These are phyloP conservation scores for Tolypocladium album DNA, from an alignment of 2,329 filamentous ascomycete genomes.

Conservation along the genomic window DNA sequence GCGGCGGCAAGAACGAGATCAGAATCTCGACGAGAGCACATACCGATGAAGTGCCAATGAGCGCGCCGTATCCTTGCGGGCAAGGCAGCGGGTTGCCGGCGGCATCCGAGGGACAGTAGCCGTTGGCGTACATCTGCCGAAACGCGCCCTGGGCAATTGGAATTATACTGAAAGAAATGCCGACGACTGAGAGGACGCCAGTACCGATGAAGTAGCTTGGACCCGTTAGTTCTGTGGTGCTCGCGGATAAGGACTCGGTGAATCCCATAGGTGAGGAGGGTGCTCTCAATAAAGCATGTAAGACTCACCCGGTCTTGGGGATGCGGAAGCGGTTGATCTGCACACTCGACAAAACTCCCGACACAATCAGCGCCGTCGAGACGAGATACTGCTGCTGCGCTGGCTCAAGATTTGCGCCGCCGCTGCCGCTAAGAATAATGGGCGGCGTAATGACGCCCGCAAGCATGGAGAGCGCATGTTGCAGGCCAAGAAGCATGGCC, in stretches of 20 bases:
- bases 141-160: slow-evolving; percentile 52
- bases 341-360: slow-evolving; percentile 60
- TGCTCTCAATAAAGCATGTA: background rate
- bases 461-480: slow-evolving; percentile 70
- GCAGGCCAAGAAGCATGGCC: slow-evolving; percentile 64
- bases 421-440: slow-evolving; percentile 53
- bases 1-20: slow-evolving; percentile 65
- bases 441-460: slow-evolving; percentile 69
- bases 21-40: slow-evolving; percentile 60
- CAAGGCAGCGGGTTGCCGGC: slow-evolving; percentile 61
- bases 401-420: slow-evolving; percentile 50
- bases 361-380: slow-evolving; percentile 68
- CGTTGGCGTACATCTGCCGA: slow-evolving; percentile 66
- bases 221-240: background rate
- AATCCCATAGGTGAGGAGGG: background rate
- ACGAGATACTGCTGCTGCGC: slow-evolving; percentile 65
- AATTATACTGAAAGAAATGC: slow-evolving; percentile 30
- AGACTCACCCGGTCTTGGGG: slow-evolving; percentile 45
- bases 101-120: slow-evolving; percentile 49
- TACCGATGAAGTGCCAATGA: slow-evolving; percentile 58
- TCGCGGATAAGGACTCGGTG: background rate
- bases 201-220: slow-evolving; percentile 65
- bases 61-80: slow-evolving; percentile 60
- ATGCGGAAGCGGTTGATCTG: slow-evolving; percentile 74
- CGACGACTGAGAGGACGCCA: slow-evolving; percentile 70